Conservation (phyloP, 2,329 filamentous ascomycete species). For the Colletotrichum lentis region DNA sequence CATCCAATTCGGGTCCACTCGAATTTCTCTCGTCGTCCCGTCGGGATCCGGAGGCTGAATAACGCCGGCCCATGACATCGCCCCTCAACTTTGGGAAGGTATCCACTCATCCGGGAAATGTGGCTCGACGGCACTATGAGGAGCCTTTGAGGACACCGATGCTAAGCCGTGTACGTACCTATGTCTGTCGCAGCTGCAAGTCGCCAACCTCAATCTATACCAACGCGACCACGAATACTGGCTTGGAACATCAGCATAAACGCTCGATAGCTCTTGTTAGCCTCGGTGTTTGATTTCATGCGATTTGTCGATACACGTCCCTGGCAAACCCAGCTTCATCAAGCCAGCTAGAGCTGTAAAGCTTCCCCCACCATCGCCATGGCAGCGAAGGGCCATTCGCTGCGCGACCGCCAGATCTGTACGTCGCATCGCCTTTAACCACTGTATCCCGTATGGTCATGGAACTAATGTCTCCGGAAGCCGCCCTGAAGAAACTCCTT, state of each 20-base stretch:
- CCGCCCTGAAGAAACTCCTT: constrained; percentile 92
- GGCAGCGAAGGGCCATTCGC: constrained; percentile 56
- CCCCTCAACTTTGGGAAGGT: background rate
- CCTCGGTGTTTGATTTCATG: constrained; percentile 14
- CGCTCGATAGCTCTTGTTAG: constrained; percentile 1
- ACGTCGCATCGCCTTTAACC: constrained; percentile 34
- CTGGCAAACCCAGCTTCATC: constrained; percentile 5
- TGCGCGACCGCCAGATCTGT: constrained; percentile 63
- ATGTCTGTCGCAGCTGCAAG: constrained; percentile 23
- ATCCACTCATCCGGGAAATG: constrained; percentile 34
- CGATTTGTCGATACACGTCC: constrained; percentile 2
- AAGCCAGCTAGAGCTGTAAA: constrained; percentile 38
- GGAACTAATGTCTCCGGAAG: constrained; percentile 53
- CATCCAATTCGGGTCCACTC: background rate
- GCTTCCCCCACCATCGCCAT: constrained; percentile 46
- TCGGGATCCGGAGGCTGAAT: constrained; percentile 30
- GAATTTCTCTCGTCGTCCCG: background rate
- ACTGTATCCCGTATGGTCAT: background rate
- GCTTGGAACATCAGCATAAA: constrained; percentile 19
- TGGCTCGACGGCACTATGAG: constrained; percentile 29
- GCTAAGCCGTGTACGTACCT: constrained; percentile 37
- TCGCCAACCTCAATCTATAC: constrained; percentile 18
- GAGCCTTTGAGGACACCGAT: constrained; percentile 35
- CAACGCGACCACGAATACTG: constrained; percentile 15
- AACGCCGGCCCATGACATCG: constrained; percentile 31